Percentiles rank a stretch among this genome's conserved stretches.
Evolutionary conservation across 108 stramenopile species (phyloP).

Genomic region (Skeletonema costatum): DNA sequence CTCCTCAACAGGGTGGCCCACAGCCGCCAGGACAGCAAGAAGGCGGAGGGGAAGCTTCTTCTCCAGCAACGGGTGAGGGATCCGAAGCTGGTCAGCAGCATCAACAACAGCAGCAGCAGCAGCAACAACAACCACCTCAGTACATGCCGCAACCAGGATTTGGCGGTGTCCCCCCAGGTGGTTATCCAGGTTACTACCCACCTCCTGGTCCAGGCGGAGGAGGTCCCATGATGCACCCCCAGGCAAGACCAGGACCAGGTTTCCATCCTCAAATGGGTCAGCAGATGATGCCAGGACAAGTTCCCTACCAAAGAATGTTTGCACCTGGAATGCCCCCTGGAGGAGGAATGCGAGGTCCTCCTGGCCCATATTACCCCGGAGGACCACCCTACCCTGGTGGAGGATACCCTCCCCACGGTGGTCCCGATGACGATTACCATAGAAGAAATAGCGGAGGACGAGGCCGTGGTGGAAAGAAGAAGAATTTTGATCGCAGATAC

Average conservation of each 20-base stretch:
- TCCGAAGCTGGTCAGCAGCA: conserved; percentile 32
- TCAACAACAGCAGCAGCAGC: conserved; percentile 38
- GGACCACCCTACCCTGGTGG: conserved; percentile 14
- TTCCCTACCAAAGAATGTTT: conserved; percentile 27
- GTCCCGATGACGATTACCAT: conserved; percentile 21
- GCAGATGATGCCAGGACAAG: conserved; percentile 23
- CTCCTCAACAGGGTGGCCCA: conserved; percentile 35
- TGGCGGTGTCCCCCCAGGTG: conserved; percentile 38
- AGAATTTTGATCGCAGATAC: conserved; percentile 9
- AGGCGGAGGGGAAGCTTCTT: conserved; percentile 35
- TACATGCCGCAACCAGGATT: conserved; percentile 47
- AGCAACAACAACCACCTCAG: conserved; percentile 47
- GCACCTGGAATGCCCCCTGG: conserved; percentile 8
- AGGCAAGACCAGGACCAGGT: conserved; percentile 39
- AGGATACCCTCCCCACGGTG: conserved; percentile 8
- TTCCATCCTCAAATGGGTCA: conserved; percentile 55
- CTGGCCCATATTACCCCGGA: conserved; percentile 8
- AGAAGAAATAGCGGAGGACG: conserved; percentile 5
- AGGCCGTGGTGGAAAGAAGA: conserved; percentile 8
- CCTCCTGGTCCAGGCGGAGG: conserved; percentile 18
- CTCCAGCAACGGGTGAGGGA: conserved; percentile 32
- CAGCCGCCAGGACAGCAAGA: conserved; percentile 31
- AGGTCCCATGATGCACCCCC: conserved; percentile 43
- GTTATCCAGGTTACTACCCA: conserved; percentile 30
- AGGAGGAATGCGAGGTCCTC: conserved; percentile 17